phyloP scores from a whole-genome alignment of 371 early-diverging fungal genomes.

The Mucor saturninus region DNA sequence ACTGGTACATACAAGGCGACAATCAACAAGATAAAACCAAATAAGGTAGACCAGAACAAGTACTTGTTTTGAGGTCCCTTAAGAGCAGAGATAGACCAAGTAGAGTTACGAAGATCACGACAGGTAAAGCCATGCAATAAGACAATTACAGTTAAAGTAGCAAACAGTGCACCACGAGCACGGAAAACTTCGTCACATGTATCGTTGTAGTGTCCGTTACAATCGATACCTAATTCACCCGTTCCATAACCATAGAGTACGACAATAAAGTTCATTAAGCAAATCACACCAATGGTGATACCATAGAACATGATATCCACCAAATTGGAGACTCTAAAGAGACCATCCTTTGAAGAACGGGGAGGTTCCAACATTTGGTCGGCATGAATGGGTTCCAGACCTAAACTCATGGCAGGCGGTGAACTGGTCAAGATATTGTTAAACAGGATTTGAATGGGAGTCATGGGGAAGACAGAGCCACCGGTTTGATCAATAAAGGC shows the following conservation, averaged over 20 bases:
- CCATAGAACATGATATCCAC: constrained; percentile 81
- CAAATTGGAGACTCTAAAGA: constrained; percentile 70
- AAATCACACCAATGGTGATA: constrained; percentile 65
- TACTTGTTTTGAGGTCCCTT: constrained; percentile 61
- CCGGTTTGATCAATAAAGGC: constrained; percentile 66
- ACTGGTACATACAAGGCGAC: constrained; percentile 73
- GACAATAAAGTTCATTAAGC: constrained; percentile 70
- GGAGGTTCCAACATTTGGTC: constrained; percentile 87
- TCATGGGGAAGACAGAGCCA: constrained; percentile 75
- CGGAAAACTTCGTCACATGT: constrained; percentile 72
- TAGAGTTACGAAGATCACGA: constrained; percentile 67
- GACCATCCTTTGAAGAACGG: constrained; percentile 66
- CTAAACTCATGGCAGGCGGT: constrained; percentile 86
- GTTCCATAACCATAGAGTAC: constrained; percentile 63
- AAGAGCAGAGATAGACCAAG: constrained; percentile 52
- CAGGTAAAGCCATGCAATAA: constrained; percentile 78
- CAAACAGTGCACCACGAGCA: constrained; percentile 76
- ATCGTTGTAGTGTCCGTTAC: constrained; percentile 63
- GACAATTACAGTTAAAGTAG: constrained; percentile 66
- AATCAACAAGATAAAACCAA: constrained; percentile 60
- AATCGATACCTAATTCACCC: constrained; percentile 64
- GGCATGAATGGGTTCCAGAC: constrained; percentile 82
- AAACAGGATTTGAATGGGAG: constrained; percentile 86
- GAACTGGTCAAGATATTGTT: constrained; percentile 82
- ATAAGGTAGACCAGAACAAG: constrained; percentile 55